Base-by-base conservation (phyloP, 1,284 basidiomycete species). In the Exsudoporus floridanus region DNA sequence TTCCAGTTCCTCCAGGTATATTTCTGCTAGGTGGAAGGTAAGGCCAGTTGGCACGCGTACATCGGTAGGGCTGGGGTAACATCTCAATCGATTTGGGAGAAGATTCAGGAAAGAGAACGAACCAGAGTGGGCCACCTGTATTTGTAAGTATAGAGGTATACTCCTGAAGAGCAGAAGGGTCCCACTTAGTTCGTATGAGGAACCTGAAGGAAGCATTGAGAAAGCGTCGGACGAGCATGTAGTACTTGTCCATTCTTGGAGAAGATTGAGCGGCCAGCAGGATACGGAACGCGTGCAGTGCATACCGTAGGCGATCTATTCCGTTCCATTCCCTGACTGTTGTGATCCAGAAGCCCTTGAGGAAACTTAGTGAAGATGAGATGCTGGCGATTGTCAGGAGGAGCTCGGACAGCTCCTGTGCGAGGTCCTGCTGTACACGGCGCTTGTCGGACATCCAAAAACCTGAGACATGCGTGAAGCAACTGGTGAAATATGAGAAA, bases 381-480 rank as follows among this genome's bases (percentile, higher is more conserved):
- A 79, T 73, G 30, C 75, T 79, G 6, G 83, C 73, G 54, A 94
- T 91, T 9, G 76, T 79, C 30, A 97, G 73, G 5, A 93, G 63
- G 33, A 98, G 77, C 53, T 92, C 84, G 10, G 96, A 86, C 23
- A 99, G 74, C 63, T 96, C 92, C 9, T 79, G 76, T 0, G 96
- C 94, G 7, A 99, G 81, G 4, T 86, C 86, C 71, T 99, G 97
- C 69, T 99, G 96, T 5, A 99, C 88, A 4, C 96, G 78, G 7
- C 96, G 95, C 70, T 99, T 99, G 75, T 99, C 96, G 4, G 94
- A 98, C 94, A 98, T 98, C 95, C 95, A 99, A 73, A 96, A 98
- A 66, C 94, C 93, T 95, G 52, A 5, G 3, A 30, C 0, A 19
- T 6, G 34, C 13, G 16, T 67, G 46, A 71, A 27, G 6, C 0